Conservation (phyloP, 179 eudicot genomes). For the Beta corolliflora region DNA sequence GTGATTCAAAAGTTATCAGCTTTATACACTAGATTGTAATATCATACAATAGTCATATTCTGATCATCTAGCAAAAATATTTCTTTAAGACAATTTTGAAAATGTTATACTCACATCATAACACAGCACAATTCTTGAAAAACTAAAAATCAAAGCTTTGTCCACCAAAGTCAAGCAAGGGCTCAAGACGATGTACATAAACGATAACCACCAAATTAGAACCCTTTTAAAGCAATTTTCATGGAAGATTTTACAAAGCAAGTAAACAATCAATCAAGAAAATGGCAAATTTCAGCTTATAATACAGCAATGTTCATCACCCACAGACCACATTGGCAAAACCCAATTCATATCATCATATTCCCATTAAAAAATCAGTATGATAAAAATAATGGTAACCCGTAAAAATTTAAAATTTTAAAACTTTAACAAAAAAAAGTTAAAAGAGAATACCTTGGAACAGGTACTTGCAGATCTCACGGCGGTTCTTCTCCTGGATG, state of each 20-base stretch:
- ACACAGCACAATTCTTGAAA: background rate
- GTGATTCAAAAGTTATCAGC: background rate
- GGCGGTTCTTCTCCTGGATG: slow-evolving; percentile 86
- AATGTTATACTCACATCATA: too few species aligned
- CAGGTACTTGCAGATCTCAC: slow-evolving; percentile 87
- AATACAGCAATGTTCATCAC: background rate
- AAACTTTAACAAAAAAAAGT: too few species aligned
- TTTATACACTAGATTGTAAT: background rate
- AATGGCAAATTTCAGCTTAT: background rate
- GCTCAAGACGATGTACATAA: too few species aligned
- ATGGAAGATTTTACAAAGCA: background rate
- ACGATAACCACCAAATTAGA: too few species aligned
- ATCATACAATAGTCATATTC: background rate
- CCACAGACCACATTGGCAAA: background rate
- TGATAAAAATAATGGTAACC: too few species aligned
- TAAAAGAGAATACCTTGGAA: slow-evolving; percentile 59
- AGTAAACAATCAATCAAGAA: background rate
- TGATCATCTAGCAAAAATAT: background rate
- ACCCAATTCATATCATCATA: background rate
- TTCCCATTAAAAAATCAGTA: background rate
- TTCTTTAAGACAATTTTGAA: too few species aligned
- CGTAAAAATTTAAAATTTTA: too few species aligned
- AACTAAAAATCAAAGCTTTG: too few species aligned
- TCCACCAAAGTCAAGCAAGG: too few species aligned
- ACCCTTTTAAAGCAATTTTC: background rate